Conservation (phyloP, 176 grass and related monocot species). For the Oryza brachyantha region DNA sequence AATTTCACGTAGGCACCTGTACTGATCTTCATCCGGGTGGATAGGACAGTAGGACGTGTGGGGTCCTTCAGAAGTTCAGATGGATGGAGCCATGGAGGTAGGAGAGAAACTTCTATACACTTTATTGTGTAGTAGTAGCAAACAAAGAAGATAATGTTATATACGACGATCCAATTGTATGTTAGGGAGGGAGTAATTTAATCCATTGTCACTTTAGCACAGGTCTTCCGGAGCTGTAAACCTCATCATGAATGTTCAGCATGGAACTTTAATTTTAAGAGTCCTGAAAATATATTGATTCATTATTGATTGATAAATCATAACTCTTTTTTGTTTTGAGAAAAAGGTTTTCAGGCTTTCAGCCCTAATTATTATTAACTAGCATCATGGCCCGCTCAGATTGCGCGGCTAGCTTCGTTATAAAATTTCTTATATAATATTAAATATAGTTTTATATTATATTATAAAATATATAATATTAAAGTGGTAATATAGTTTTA, state of each 20-base stretch:
- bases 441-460: too few relatives aligned
- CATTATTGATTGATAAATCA: background rate
- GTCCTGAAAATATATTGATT: background rate
- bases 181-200: background rate
- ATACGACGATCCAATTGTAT: background rate
- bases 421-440: too few relatives aligned
- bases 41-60: background rate
- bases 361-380: too few relatives aligned
- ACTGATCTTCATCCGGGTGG: constrained; percentile 6
- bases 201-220: background rate
- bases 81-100: too few relatives aligned
- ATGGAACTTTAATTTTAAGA: background rate
- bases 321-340: background rate
- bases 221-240: constrained; percentile 15
- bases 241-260: background rate
- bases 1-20: constrained; percentile 18
- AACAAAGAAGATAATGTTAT: constrained; percentile 32
- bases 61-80: background rate
- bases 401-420: too few relatives aligned
- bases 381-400: too few relatives aligned
- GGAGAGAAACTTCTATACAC: background rate
- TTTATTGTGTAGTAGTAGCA: background rate
- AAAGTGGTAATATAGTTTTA: too few relatives aligned
- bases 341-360: too few relatives aligned
- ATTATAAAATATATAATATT: too few relatives aligned